Evolutionary conservation across 2,329 filamentous ascomycete species (phyloP), one percentile per base, ranked within the genome.

Genomic region (Bertia moriformis): DNA sequence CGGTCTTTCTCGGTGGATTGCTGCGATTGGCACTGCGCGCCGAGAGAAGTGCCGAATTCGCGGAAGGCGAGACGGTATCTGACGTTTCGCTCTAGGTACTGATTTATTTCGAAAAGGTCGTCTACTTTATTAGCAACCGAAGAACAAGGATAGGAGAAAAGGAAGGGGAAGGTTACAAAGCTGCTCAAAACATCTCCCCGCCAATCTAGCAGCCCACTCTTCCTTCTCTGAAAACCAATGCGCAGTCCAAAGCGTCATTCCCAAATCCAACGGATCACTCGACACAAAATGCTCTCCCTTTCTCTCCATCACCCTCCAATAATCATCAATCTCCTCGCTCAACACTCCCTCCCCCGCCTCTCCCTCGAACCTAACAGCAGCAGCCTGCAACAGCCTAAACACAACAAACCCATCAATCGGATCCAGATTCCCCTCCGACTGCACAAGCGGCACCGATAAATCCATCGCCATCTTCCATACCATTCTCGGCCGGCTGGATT

Each of bases 211-310:
- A 2, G 69, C 66, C 70, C 69, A 74, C 2, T 53, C 50, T 42
- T 72, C 67, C 38, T 50, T 49, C 2, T 57, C 57, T 0, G 50
- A 51, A 42, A 64, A 62, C 52, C 71, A 69, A 43, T 73, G 69
- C 17, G 59, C 59, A 35, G 65, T 65, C 71, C 71, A 76, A 18
- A 76, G 48, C 1, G 68, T 66, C 71, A 76, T 75, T 1, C 71
- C 72, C 33, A 76, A 48, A 46, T 76, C 71, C n/a, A 74, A 50
- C 14, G 63, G 54, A 49, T 74, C 71, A 3, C 48, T 51, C 19
- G 66, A 69, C 3, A 63, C 56, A 32, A 57, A 60, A 38, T 66
- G 49, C 14, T 58, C 50, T 1, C 62, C 62, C 38, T 63, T 63
- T 0, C 57, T 50, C 18, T 51, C 49, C 58, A 73, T 66, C 3